A percentile compares a stretch with the other conserved stretches of the same genome.
phyloP scores from a whole-genome alignment of 2,329 filamentous ascomycete species.

The Catunica adiposa region DNA sequence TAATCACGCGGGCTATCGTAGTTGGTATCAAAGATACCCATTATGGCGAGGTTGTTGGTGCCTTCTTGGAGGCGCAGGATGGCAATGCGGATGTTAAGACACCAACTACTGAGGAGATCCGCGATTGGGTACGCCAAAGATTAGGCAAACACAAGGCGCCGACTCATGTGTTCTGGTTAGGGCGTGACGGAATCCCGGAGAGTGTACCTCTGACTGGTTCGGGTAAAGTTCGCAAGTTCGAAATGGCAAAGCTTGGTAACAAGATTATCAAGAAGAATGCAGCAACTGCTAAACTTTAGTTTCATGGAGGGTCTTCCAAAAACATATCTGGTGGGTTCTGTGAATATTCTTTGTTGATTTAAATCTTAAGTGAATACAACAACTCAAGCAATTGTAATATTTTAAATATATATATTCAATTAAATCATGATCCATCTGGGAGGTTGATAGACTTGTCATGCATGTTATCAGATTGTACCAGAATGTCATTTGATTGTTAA shows the following conservation, averaged over 20 bases:
- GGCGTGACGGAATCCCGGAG: constrained; percentile 37
- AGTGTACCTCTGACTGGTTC: constrained; percentile 51
- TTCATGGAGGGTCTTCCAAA: neutral
- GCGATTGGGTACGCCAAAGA: constrained; percentile 43
- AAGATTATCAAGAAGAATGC: constrained; percentile 35
- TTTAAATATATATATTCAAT: too few relatives aligned
- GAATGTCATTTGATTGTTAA: too few relatives aligned
- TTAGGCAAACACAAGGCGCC: constrained; percentile 55
- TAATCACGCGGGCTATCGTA: constrained; percentile 47
- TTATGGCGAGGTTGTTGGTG: constrained; percentile 57
- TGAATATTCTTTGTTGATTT: too few relatives aligned
- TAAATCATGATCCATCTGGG: too few relatives aligned
- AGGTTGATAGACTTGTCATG: neutral
- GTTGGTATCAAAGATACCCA: constrained; percentile 53
- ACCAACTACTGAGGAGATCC: constrained; percentile 37
- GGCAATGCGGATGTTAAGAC: constrained; percentile 17
- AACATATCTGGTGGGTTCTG: too few relatives aligned
- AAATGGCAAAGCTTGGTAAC: constrained; percentile 40
- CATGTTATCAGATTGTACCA: too few relatives aligned
- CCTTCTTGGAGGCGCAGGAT: constrained; percentile 36
- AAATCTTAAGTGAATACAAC: too few relatives aligned
- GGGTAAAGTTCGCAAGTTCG: constrained; percentile 53
- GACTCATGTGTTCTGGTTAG: constrained; percentile 60
- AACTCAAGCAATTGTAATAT: neutral
- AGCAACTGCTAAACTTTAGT: constrained; percentile 23